Evolutionary conservation across 116 monocot species (phyloP), one percentile per base, ranked within the genome.

Genomic region (Cymodocea nodosa): DNA sequence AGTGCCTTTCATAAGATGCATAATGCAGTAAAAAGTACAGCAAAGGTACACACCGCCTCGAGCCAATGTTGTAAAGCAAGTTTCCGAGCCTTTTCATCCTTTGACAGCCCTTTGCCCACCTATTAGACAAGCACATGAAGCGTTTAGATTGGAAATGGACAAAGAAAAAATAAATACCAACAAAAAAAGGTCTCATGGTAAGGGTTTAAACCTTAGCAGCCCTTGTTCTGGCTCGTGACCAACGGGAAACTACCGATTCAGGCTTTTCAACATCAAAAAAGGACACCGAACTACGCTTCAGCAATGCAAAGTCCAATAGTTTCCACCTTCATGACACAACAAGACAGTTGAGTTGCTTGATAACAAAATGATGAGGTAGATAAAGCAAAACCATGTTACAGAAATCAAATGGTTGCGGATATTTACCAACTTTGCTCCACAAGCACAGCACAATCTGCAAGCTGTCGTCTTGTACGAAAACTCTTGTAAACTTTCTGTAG

Each of bases 381-480:
- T 44, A 10, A 8, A 44, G 6, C 12, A 44, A 6, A 44, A 30
- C 30, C 44, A 44, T 44, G 12, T 44, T 44, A 44, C 44, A 10
- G 44, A 44, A 44, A 44, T 8, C 44, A 34, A 35, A 92, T 65
- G 11, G 5, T 35, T 30, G 4, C 14, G 6, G 4, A 35, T 15
- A 30, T 16, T 10, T 78, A 95, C 95, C 95, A 95, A 25, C 79
- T 70, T 62, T 95, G 95, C 66, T 95, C 95, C 2, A 82, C 90
- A 19, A 95, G 77, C 63, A 95, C 95, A n/a, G 90, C 95, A 49
- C 95, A 95, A 75, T 90, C 90, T 11, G 95, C 95, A 48, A 95
- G 95, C 74, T 87, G 84, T 35, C 95, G 78, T 74, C 95, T 82
- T 11, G 90, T 95, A 20, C 95, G 76, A 59, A 95, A 95, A 56